Base-by-base conservation (phyloP, 139 green algal genomes). In the Chlamydomonas sp. region DNA sequence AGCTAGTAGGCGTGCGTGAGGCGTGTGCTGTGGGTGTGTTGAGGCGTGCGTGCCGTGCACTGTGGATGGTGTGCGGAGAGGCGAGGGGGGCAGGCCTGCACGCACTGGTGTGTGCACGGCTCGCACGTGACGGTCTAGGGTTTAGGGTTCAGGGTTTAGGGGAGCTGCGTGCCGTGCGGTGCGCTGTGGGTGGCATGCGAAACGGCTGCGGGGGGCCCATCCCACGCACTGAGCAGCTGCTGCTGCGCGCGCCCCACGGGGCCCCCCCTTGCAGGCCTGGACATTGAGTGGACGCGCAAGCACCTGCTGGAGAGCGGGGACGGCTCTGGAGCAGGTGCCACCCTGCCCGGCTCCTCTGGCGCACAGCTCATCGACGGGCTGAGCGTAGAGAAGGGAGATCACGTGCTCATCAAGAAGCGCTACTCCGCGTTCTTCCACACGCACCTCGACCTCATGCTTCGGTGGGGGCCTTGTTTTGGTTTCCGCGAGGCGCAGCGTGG, bases 391-490 rank as follows among this genome's bases (percentile, higher is more conserved):
- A 26, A 77, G 0, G 74, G 70, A 0, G 85, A 91, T 37, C 39
- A 73, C 0, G 65, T 81, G 4, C 24, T 91, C 5, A 58, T 90
- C 33, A 91, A 91, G 71, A 87, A 85, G 62, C 79, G 85, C 26
- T 91, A 85, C 69, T 81, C 65, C 31, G 85, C 58, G 1, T 91
- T 91, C 57, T 86, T 87, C 2, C 34, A 68, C 48, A 92, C 86
- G 0, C 61, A 85, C 43, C 70, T 92, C 35, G 83, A 90, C 69
- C 49, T 83, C 2, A 65, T 91, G 35, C 83, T 91, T 4, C 67
- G 81, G 76, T 84, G n/a, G 35, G 0, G 38, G 30, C 38, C n/a
- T n/a, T n/a, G n/a, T n/a, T n/a, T n/a, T n/a, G n/a, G n/a, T n/a
- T n/a, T n/a, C n/a, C 0, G 1, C 2, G 34, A 1, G 29, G 13